Conservation (phyloP, 345 rosid species). For the Brassica rapa region DNA sequence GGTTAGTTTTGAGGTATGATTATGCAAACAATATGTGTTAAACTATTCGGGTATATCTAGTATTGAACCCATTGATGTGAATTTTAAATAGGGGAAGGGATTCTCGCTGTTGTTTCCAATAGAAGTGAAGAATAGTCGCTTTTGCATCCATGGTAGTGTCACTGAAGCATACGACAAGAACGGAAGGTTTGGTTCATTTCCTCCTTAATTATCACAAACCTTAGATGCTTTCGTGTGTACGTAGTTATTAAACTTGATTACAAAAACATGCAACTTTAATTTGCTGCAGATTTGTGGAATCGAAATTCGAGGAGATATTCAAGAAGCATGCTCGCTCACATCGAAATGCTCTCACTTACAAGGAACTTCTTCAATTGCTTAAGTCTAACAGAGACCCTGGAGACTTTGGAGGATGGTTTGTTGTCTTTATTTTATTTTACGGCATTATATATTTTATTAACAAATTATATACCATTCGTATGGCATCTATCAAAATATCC, state of each 20-base stretch:
- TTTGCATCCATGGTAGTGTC: slow-evolving; percentile 72
- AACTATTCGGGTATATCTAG: not conserved
- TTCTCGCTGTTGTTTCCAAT: slow-evolving; percentile 64
- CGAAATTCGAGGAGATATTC: slow-evolving; percentile 76
- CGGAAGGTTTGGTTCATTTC: slow-evolving; percentile 59
- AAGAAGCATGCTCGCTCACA: slow-evolving; percentile 51
- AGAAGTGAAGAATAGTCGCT: slow-evolving; percentile 57
- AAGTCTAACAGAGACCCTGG: slow-evolving; percentile 55
- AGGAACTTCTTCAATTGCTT: slow-evolving; percentile 49
- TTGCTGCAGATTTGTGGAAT: slow-evolving; percentile 71
- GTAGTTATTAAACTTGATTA: not conserved
- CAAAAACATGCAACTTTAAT: not conserved
- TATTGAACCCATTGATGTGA: slow-evolving; percentile 11
- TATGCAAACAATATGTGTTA: not conserved
- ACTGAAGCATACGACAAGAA: slow-evolving; percentile 67
- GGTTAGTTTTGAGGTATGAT: not conserved
- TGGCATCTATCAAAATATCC: not conserved
- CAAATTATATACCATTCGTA: not conserved
- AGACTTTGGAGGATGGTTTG: slow-evolving; percentile 57
- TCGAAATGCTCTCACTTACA: slow-evolving; percentile 48
- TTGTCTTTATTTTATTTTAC: not conserved
- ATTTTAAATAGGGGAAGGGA: slow-evolving; percentile 54
- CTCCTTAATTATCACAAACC: not conserved
- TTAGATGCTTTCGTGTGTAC: not conserved
- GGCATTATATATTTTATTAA: not conserved